Percentiles rank a stretch among this genome's conserved stretches.
These are phyloP conservation scores for Penicillium capsulatum DNA, from an alignment of 2,329 filamentous ascomycete genomes.

Conservation along the genomic window DNA sequence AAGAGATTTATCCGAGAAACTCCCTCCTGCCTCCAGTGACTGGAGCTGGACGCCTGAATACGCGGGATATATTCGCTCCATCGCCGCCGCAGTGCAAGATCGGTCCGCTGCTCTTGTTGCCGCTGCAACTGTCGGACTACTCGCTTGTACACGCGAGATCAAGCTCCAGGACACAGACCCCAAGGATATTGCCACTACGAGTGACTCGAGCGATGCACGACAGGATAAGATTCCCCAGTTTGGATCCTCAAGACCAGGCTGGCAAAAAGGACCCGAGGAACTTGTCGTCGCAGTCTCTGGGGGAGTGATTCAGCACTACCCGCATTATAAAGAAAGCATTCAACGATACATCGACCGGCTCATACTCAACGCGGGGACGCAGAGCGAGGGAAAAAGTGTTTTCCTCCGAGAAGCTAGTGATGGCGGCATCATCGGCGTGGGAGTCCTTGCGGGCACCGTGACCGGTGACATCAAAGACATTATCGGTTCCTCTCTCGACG, in stretches of 20 bases:
- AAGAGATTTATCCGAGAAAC: conserved; percentile 47
- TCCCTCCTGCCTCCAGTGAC: conserved; percentile 38
- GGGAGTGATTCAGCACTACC: conserved; percentile 71
- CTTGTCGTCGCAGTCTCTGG: conserved; percentile 73
- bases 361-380: conserved; percentile 38
- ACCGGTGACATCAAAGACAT: conserved; percentile 31
- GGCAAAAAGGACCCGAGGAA: conserved; percentile 47
- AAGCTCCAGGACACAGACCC: conserved; percentile 30
- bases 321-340: conserved; percentile 63
- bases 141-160: conserved; percentile 64
- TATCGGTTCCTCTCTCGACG: conserved; percentile 15
- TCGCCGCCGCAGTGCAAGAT: conserved; percentile 63
- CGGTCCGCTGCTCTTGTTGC: conserved; percentile 68
- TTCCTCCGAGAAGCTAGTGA: conserved; percentile 49
- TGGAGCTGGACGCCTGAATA: conserved; percentile 61
- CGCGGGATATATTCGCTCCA: conserved; percentile 56
- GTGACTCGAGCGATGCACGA: background rate
- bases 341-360: conserved; percentile 62
- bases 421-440: conserved; percentile 51
- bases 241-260: conserved; percentile 21
- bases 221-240: conserved; percentile 8
- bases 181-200: conserved; percentile 1
- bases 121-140: conserved; percentile 62
- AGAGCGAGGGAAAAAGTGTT: conserved; percentile 46
- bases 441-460: conserved; percentile 48